A percentile compares a stretch with the other conserved stretches of the same genome.
Conservation (phyloP, 257 asterid species). For the Penstemon barbatus region DNA sequence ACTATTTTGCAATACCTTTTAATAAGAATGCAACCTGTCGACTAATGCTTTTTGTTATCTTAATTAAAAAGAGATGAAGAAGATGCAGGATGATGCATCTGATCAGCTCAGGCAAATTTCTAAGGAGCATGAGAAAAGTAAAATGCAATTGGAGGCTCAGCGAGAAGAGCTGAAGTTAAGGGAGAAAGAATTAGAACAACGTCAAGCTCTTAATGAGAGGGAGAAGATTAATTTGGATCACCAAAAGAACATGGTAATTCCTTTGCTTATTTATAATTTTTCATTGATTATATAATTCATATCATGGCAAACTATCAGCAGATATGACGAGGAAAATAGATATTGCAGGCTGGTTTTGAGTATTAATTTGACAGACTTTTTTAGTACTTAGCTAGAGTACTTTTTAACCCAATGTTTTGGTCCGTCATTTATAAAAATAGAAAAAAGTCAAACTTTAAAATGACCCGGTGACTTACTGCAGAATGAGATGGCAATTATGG, state of each 20-base stretch:
- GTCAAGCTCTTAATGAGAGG: constrained; percentile 52
- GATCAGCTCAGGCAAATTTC: constrained; percentile 48
- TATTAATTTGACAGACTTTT: not conserved
- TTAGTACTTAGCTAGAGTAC: constrained; percentile 10
- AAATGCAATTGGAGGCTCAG: constrained; percentile 50
- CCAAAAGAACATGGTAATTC: constrained; percentile 61
- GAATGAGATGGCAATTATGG: constrained; percentile 71
- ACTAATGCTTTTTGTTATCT: constrained; percentile 16
- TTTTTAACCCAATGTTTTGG: constrained; percentile 7
- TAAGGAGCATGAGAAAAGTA: constrained; percentile 54
- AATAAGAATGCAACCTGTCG: constrained; percentile 10
- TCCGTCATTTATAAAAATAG: not conserved
- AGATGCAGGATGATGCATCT: constrained; percentile 53
- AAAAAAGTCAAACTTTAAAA: constrained; percentile 6
- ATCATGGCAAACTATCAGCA: constrained; percentile 15
- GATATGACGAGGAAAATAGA: constrained; percentile 15
- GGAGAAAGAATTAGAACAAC: constrained; percentile 56
- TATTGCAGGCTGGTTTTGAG: constrained; percentile 1
- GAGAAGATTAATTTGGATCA: constrained; percentile 60
- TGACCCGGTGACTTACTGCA: constrained; percentile 38
- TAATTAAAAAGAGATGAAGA: constrained; percentile 57
- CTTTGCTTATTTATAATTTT: constrained; percentile 16
- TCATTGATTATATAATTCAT: constrained; percentile 4
- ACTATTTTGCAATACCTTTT: not conserved
- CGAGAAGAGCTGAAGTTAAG: constrained; percentile 51